These are phyloP conservation scores for Trichosporon sp. DNA, from an alignment of 1,284 basidiomycete genomes.

Conservation along the genomic window DNA sequence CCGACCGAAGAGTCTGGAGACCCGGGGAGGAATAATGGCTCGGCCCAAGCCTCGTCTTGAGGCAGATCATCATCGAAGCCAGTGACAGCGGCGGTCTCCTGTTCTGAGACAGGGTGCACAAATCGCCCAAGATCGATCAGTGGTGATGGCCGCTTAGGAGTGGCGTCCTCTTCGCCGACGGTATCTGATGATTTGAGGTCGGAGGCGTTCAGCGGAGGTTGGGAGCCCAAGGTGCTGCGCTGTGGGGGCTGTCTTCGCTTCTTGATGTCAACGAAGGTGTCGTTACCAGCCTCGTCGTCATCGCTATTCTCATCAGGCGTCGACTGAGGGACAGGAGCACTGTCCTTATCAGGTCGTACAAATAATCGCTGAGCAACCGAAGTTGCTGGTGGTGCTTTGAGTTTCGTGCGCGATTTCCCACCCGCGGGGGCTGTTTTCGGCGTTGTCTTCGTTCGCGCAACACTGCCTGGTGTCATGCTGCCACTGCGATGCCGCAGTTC, in stretches of 20 bases:
- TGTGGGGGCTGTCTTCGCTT: not conserved
- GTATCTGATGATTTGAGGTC: slow-evolving; percentile 13
- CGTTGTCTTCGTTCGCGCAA: not conserved
- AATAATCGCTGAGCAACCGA: not conserved
- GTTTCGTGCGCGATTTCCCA: not conserved
- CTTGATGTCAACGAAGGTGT: slow-evolving; percentile 25
- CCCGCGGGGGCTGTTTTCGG: slow-evolving; percentile 1
- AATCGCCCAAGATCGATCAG: not conserved
- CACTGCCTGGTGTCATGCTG: not conserved
- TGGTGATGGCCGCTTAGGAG: slow-evolving; percentile 11
- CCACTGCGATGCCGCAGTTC: slow-evolving; percentile 9
- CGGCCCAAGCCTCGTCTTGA: not conserved
- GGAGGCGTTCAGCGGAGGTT: not conserved
- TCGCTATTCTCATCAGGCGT: slow-evolving; percentile 17
- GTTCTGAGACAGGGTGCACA: not conserved
- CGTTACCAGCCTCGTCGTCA: slow-evolving; percentile 27
- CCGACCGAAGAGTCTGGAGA: slow-evolving; percentile 9
- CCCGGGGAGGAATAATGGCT: not conserved
- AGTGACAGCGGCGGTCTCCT: not conserved
- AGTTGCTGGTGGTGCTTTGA: not conserved
- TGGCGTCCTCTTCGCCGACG: not conserved
- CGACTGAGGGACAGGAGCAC: not conserved
- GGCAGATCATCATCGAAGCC: not conserved
- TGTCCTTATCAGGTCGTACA: not conserved
- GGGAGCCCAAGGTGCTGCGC: not conserved